Evolutionary conservation across 2,329 filamentous ascomycete species (phyloP).

Genomic region (Aureobasidium pullulans): DNA sequence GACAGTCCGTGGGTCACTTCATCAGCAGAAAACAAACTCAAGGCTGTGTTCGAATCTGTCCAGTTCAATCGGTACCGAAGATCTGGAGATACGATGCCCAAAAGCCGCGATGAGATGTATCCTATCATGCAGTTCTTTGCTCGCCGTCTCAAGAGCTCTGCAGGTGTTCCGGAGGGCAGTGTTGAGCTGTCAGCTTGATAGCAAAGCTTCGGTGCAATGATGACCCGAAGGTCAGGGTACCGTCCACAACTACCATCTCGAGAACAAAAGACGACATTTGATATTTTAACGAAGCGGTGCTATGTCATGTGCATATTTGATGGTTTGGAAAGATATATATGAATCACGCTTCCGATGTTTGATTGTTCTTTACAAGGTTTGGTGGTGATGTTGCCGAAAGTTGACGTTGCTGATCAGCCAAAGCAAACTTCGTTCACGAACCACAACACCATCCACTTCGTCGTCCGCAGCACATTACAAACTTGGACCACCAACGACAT

Average conservation of each 20-base stretch:
- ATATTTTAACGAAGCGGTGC: too few relatives aligned
- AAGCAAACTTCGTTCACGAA: too few relatives aligned
- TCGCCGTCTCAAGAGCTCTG: slow-evolving; percentile 51
- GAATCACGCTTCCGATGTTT: too few relatives aligned
- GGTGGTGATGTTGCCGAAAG: too few relatives aligned
- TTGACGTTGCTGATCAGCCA: too few relatives aligned
- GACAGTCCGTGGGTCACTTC: slow-evolving; percentile 46
- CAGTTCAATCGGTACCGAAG: slow-evolving; percentile 63
- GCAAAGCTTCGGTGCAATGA: neutral
- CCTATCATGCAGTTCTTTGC: slow-evolving; percentile 83
- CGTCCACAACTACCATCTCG: neutral
- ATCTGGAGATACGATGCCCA: slow-evolving; percentile 73
- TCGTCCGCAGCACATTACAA: too few relatives aligned
- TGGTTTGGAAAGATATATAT: too few relatives aligned
- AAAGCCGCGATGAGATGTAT: slow-evolving; percentile 73
- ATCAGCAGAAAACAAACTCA: slow-evolving; percentile 56
- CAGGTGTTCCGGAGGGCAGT: slow-evolving; percentile 46
- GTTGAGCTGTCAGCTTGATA: slow-evolving; percentile 36
- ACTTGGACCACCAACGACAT: too few relatives aligned
- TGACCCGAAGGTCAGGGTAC: neutral
- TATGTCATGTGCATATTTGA: too few relatives aligned
- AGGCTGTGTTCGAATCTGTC: slow-evolving; percentile 47
- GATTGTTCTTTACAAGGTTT: too few relatives aligned
- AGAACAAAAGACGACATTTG: neutral
- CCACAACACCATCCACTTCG: too few relatives aligned